Percentiles rank a stretch among this genome's conserved stretches.
Conservation (phyloP, 208 protist species). For the Angomonas ambiguus region DNA sequence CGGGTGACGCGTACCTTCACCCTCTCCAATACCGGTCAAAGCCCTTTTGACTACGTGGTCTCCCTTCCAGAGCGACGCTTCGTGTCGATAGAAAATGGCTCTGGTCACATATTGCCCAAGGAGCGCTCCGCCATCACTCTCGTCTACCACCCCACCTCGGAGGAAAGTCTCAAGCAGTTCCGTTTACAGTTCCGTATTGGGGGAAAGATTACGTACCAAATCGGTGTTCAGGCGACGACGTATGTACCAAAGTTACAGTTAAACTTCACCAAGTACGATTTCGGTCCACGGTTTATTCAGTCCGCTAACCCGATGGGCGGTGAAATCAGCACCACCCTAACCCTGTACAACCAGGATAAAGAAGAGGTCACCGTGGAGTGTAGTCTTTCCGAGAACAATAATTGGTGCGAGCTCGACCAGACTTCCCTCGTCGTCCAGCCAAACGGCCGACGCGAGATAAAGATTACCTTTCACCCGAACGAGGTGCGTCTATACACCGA, state of each 20-base stretch:
- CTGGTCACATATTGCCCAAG: constrained; percentile 65
- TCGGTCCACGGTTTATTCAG: constrained; percentile 90
- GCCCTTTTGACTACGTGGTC: constrained; percentile 84
- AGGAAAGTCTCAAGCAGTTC: constrained; percentile 68
- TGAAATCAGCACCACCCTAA: constrained; percentile 45
- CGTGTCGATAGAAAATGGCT: constrained; percentile 44
- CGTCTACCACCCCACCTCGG: constrained; percentile 72
- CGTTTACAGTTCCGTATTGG: constrained; percentile 75
- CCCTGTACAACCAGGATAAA: constrained; percentile 89
- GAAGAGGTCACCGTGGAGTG: constrained; percentile 85
- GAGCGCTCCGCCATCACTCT: constrained; percentile 64
- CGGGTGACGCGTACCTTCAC: constrained; percentile 61
- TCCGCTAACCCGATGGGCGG: constrained; percentile 32
- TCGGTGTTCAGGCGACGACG: constrained; percentile 72
- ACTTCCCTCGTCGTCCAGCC: constrained; percentile 84
- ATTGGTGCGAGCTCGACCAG: constrained; percentile 82
- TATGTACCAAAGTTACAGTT: constrained; percentile 88
- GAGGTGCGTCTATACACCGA: constrained; percentile 84
- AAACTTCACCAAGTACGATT: constrained; percentile 84
- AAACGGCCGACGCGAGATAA: constrained; percentile 59
- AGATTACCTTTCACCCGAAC: constrained; percentile 83
- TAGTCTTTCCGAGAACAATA: constrained; percentile 62
- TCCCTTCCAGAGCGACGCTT: constrained; percentile 35
- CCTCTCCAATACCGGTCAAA: constrained; percentile 89
- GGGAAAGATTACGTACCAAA: constrained; percentile 67